Evolutionary conservation across 306 rosid species (phyloP).

Genomic region (Elaeagnus macrophylla): DNA sequence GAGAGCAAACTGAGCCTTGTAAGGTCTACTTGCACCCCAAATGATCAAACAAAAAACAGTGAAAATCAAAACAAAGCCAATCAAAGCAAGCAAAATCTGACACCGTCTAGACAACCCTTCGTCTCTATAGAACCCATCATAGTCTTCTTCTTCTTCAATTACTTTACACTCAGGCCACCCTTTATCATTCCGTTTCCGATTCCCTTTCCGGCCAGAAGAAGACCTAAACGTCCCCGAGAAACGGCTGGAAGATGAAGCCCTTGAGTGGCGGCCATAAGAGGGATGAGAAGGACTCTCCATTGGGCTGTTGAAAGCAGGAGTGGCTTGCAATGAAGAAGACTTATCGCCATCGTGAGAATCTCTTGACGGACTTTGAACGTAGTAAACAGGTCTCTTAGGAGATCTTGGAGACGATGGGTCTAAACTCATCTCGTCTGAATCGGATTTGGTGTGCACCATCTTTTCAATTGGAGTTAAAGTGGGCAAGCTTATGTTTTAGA

Average conservation of each 20-base stretch:
- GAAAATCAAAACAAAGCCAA: conserved; percentile 46
- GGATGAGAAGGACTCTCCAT: conserved; percentile 64
- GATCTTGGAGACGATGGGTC: not conserved
- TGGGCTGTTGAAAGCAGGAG: conserved; percentile 53
- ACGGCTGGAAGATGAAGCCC: conserved; percentile 58
- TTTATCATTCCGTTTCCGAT: conserved; percentile 32
- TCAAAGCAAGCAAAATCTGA: conserved; percentile 42
- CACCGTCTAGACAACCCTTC: conserved; percentile 40
- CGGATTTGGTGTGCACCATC: not conserved
- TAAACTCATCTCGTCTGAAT: not conserved
- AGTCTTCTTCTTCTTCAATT: conserved; percentile 64
- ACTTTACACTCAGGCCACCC: conserved; percentile 65
- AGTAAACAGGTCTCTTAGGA: not conserved
- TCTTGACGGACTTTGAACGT: conserved; percentile 42
- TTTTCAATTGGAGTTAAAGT: not conserved
- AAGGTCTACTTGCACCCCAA: conserved; percentile 61
- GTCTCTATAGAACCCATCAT: conserved; percentile 22
- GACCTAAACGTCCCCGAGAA: conserved; percentile 51
- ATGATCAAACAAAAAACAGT: conserved; percentile 55
- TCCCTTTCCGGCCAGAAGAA: conserved; percentile 25
- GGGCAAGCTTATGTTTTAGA: not conserved
- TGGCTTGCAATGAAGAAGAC: conserved; percentile 41
- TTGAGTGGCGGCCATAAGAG: conserved; percentile 56
- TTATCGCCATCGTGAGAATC: conserved; percentile 42
- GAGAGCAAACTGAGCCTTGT: conserved; percentile 39